Conservation (phyloP, 2,329 filamentous ascomycete genomes). For the Exophiala oligosperma region DNA sequence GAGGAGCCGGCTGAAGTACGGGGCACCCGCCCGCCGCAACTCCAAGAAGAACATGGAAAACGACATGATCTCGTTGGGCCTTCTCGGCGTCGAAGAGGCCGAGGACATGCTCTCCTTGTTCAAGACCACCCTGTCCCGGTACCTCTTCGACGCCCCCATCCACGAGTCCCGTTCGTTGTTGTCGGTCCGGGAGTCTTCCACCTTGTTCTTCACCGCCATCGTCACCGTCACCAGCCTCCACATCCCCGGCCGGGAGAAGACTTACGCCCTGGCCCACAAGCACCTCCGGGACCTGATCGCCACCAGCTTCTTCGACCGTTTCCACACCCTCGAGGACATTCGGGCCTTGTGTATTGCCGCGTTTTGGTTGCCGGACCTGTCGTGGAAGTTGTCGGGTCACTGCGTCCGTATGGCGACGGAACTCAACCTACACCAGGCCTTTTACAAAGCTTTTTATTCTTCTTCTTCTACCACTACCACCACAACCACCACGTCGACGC, state of each 20-base stretch:
- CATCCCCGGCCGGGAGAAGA: constrained; percentile 54
- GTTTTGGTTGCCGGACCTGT: constrained; percentile 64
- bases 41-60: constrained; percentile 28
- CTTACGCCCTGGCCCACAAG: constrained; percentile 56
- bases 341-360: constrained; percentile 61
- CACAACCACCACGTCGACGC: too few species aligned
- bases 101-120: constrained; percentile 28
- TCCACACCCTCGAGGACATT: constrained; percentile 59
- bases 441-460: constrained; percentile 51
- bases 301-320: constrained; percentile 58
- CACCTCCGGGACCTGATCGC: constrained; percentile 60
- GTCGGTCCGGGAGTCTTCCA: constrained; percentile 55
- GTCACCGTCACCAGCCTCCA: constrained; percentile 61
- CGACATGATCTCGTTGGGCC: constrained; percentile 25
- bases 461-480: constrained; percentile 10
- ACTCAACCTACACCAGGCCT: constrained; percentile 57
- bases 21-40: constrained; percentile 25
- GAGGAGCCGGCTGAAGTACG: constrained; percentile 23
- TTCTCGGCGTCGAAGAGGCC: constrained; percentile 25
- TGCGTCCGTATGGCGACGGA: constrained; percentile 61
- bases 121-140: constrained; percentile 29
- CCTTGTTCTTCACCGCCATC: constrained; percentile 56
- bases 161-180: constrained; percentile 52
- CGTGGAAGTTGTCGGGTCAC: constrained; percentile 62
- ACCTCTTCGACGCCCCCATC: constrained; percentile 40